Evolutionary conservation across 805 yeast genomes (phyloP), one percentile per base, ranked within the genome.

Genomic region (Cyberlindnera japonica): DNA sequence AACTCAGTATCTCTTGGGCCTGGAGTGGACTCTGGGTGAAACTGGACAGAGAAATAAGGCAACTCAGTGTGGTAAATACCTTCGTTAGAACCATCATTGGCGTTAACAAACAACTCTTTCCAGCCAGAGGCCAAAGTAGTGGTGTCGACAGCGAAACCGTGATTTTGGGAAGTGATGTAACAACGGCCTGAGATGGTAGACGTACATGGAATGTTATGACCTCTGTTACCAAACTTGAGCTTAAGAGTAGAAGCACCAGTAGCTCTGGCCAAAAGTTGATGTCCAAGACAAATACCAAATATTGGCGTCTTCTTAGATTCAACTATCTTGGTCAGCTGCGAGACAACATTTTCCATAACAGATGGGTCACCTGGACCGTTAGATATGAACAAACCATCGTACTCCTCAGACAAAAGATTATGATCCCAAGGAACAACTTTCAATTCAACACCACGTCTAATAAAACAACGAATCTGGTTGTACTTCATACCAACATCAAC

Each of bases 321-420:
- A 43, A 91, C 61, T 25, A 77, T 84, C 31, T 62, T 64, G 28
- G 72, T 53, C 57, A 93, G 68, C 53, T 75, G 79, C 29, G 67
- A 72, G 25, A 83, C 83, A 45, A 88, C 76, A 16, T 72, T 75
- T 33, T 78, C 64, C 79, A 93, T 74, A 43, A 85, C 87, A 32
- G 93, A 77, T 43, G 99, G 99, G 69, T 93, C 98, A 77, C 99
- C 99, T 21, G 99, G 99, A 71, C 99, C 99, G 67, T 93, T 93
- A 41, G 97, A 90, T 51, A 91, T 72, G 67, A 93, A 93, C 56
- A 93, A 74, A 72, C 99, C 99, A 64, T 93, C 99, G 62, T 83
- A 93, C 48, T 79, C 74, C 65, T 88, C 95, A 37, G 66, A 57
- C 47, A 84, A 70, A 63, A 84, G 82, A 65, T 89, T 95, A 61